Base-by-base conservation (phyloP, 2,329 filamentous ascomycete genomes). In the Dryadomyces quercivorus region DNA sequence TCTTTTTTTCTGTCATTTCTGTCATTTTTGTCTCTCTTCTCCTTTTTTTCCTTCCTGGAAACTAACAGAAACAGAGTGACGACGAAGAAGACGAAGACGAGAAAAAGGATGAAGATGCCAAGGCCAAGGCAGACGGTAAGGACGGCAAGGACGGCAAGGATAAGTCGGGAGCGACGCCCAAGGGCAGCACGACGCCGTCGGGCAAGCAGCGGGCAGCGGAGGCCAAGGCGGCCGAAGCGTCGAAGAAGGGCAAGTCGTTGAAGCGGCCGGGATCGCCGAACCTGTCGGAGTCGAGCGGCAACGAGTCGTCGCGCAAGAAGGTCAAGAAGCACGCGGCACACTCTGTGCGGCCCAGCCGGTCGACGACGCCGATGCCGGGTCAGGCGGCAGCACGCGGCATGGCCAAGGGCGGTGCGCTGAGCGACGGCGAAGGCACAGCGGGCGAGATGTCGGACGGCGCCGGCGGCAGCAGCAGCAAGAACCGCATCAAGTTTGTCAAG, bases 191-290 rank as follows among this genome's bases (percentile, higher is more conserved):
- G 13, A 77, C 77, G 3, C 72, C 77, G 0, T 67, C 74, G 34
- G 72, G 71, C 51, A 80, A 77, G 63, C 72, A 70, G 53, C 70
- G 71, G 54, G 62, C 68, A 9, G 65, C 73, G 13, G 70, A 71
- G 54, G 62, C 73, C 16, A 71, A 71, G 54, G 63, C 68, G 12
- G 66, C 67, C 5, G 70, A 78, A 36, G 67, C 73, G 12, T 63
- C 70, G 6, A 81, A 79, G 67, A 81, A 80, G 65, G 68, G 69
- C 62, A 83, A 81, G 63, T 76, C 75, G 36, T 78, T 92, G 52
- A 96, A 96, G 72, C 84, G 92, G 34, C 79, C 88, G 36, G 89
- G 90, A 18, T 95, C 90, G 16, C 89, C 91, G 3, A 86, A 91
- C 59, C 76, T 87, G 36, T 96, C 90, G 2, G 92, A 97, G 66